Base-by-base conservation (phyloP, 208 protist genomes). In the Sergeia podlipaevii region DNA sequence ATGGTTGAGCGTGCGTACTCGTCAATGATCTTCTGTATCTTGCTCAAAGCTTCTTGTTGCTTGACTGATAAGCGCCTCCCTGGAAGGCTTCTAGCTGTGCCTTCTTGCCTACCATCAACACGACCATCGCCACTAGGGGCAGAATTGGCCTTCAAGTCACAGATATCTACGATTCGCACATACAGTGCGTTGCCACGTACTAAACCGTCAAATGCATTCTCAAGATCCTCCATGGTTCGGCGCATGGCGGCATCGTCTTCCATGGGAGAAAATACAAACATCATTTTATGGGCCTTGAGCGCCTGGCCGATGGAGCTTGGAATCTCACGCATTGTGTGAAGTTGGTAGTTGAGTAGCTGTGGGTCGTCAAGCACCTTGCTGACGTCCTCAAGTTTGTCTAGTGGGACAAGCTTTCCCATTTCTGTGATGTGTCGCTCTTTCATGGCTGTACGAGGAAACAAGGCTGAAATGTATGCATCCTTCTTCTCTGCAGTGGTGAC, bases 101-200 rank as follows among this genome's bases (percentile, higher is more conserved):
- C 23, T 47, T 10, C 20, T 53, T 29, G 27, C 33, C 50, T 27
- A 8, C 17, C 8, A 5, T 5, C 15, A 1, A 27, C 11, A 3
- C 52, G n/a, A 4, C 18, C 24, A 2, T 7, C 34, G 1, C 43
- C 28, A 28, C 38, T 46, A 21, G 4, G 13, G 15, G 23, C 8
- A 36, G 5, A 6, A 15, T 36, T 6, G 20, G 7, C 1, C 18
- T 13, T 32, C 33, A 54, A 0, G 20, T 28, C 48, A 4, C 41
- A 28, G 23, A 61, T 38, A 33, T 61, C 33, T 45, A 78, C 67
- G 13, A 84, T 58, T 13, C 82, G 71, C 11, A 90, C 38, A 52
- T 90, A 79, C 2, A 90, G 38, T 4, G 70, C 70, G n/a, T 68
- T 67, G 23, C 75, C 70, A 0, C 73, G 41, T 11, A 71, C 15